Conservation (phyloP, 179 eudicot species). For the Amaranthus tricolor region DNA sequence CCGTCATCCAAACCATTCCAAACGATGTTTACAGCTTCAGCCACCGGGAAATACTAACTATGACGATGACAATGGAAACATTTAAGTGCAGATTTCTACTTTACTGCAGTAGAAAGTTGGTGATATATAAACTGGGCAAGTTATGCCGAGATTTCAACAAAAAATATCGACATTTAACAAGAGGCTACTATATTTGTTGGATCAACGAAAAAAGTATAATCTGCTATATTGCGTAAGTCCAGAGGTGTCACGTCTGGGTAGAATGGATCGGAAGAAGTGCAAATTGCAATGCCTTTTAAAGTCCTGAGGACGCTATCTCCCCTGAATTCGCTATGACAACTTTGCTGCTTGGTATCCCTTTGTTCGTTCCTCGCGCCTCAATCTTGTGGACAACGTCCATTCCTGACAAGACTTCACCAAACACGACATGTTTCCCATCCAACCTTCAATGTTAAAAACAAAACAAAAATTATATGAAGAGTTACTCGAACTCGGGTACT, state of each 20-base stretch:
- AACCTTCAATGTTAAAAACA: conserved; percentile 17
- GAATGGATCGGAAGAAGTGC: not conserved
- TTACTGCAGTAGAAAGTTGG: not conserved
- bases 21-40: too few relatives aligned
- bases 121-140: not conserved
- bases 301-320: conserved; percentile 13
- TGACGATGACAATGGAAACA: too few relatives aligned
- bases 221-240: not conserved
- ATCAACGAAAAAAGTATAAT: not conserved
- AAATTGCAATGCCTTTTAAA: not conserved
- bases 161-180: not conserved
- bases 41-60: too few relatives aligned
- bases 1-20: too few relatives aligned
- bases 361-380: conserved; percentile 22
- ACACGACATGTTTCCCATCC: conserved; percentile 29
- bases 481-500: too few relatives aligned
- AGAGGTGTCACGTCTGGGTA: too few relatives aligned
- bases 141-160: not conserved
- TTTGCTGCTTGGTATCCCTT: conserved; percentile 19
- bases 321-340: conserved; percentile 23
- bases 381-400: conserved; percentile 29
- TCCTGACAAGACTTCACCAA: conserved; percentile 26
- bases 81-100: not conserved
- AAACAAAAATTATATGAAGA: not conserved
- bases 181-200: not conserved